A percentile compares a stretch with the other conserved stretches of the same genome.
Evolutionary conservation across 1,284 basidiomycete species (phyloP).

Genomic region (Apiotrichum laibachii): DNA sequence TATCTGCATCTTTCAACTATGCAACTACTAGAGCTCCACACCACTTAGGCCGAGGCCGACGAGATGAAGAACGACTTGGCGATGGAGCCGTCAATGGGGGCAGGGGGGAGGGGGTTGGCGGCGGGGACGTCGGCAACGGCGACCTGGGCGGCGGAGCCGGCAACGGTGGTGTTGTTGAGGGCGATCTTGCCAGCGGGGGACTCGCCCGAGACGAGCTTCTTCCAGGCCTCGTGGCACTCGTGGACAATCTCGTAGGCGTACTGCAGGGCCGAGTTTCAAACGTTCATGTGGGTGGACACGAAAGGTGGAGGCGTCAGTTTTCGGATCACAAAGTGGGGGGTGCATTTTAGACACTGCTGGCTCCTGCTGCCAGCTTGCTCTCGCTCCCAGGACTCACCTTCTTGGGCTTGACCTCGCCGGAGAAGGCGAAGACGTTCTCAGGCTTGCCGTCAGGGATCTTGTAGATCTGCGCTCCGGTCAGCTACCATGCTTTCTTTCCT

Average conservation of each 20-base stretch:
- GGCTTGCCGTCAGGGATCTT: slow-evolving; percentile 96
- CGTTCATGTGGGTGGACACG: too few relatives aligned
- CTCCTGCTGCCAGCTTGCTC: too few relatives aligned
- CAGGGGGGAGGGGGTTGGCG: slow-evolving; percentile 77
- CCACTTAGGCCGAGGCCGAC: slow-evolving; percentile 65
- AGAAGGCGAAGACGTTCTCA: slow-evolving; percentile 99
- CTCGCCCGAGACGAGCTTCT: slow-evolving; percentile 83
- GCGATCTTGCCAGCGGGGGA: slow-evolving; percentile 64
- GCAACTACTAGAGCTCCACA: not conserved
- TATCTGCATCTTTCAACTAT: not conserved
- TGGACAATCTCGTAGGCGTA: slow-evolving; percentile 98
- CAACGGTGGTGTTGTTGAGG: slow-evolving; percentile 64
- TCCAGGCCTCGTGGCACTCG: slow-evolving; percentile 99
- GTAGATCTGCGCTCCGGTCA: slow-evolving; percentile 82
- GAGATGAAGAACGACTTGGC: slow-evolving; percentile 60
- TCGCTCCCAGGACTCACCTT: not conserved
- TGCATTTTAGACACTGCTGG: too few relatives aligned
- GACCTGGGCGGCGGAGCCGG: slow-evolving; percentile 69
- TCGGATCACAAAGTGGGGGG: not conserved
- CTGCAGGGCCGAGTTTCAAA: slow-evolving; percentile 59
- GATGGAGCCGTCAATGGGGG: slow-evolving; percentile 74
- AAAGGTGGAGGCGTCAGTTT: not conserved
- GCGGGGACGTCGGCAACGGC: slow-evolving; percentile 67
- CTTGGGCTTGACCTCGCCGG: slow-evolving; percentile 98
- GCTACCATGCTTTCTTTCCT: slow-evolving; percentile 52